Conservation (phyloP, 176 grass and related monocot genomes). For the Oryza glaberrima region DNA sequence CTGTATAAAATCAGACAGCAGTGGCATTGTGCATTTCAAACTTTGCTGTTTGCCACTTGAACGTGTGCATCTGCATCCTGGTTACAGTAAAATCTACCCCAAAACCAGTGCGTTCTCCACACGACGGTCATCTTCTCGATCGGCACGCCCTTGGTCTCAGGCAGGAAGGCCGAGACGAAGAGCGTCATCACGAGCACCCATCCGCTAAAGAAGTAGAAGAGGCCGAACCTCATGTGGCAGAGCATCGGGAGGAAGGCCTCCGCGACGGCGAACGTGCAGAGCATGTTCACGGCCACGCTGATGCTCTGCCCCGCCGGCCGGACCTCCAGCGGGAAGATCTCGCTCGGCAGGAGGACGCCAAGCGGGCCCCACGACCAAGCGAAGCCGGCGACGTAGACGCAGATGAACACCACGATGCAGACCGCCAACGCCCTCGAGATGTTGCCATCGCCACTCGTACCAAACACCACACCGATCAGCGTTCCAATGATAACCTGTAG, state of each 20-base stretch:
- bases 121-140: constrained; percentile 10
- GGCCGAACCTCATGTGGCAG: constrained; percentile 57
- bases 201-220: constrained; percentile 76
- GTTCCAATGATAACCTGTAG: constrained; percentile 10
- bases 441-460: background rate
- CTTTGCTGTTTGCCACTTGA: background rate
- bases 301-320: constrained; percentile 72
- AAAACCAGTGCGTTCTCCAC: constrained; percentile 32
- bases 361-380: constrained; percentile 41
- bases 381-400: constrained; percentile 36
- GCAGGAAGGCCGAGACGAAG: background rate
- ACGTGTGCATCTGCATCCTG: background rate
- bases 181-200: constrained; percentile 48
- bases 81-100: background rate
- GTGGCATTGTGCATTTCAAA: background rate
- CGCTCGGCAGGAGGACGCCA: constrained; percentile 50
- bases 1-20: background rate
- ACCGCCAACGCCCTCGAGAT: background rate
- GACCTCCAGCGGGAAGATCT: constrained; percentile 80
- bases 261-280: constrained; percentile 64
- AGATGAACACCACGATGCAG: constrained; percentile 24
- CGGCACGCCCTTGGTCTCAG: constrained; percentile 27
- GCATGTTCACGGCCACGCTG: constrained; percentile 76
- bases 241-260: constrained; percentile 62
- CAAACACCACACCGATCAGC: constrained; percentile 16